A percentile compares a stretch with the other conserved stretches of the same genome.
These are phyloP conservation scores for Pilatotrama ljubarskyi DNA, from an alignment of 768 basidiomycete species.

Conservation along the genomic window DNA sequence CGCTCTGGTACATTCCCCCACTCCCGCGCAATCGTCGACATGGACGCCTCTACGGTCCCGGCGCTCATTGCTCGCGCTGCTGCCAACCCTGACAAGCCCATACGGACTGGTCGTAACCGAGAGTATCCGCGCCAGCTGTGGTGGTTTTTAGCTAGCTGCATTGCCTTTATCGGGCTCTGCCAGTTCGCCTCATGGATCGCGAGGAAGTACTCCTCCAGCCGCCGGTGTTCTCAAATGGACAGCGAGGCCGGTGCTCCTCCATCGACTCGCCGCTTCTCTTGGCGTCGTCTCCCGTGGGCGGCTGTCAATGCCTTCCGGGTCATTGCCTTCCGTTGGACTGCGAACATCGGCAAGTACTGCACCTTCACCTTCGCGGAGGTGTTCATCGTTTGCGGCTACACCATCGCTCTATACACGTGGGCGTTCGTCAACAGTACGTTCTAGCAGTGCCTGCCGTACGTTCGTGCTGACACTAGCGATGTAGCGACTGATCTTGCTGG, in stretches of 20 bases:
- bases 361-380: slow-evolving; percentile 39
- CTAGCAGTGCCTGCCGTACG: background rate
- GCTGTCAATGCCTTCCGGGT: slow-evolving; percentile 31
- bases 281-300: slow-evolving; percentile 28
- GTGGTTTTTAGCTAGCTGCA: slow-evolving; percentile 44
- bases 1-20: background rate
- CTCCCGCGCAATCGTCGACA: background rate
- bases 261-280: slow-evolving; percentile 10
- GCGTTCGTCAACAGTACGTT: slow-evolving; percentile 29
- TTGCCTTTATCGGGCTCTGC: slow-evolving; percentile 40
- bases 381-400: slow-evolving; percentile 36
- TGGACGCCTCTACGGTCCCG: background rate
- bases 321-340: slow-evolving; percentile 33
- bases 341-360: slow-evolving; percentile 32
- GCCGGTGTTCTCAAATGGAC: background rate
- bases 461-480: background rate
- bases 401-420: slow-evolving; percentile 32
- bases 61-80: background rate
- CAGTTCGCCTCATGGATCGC: slow-evolving; percentile 32
- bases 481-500: slow-evolving; percentile 29
- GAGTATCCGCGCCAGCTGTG: slow-evolving; percentile 44
- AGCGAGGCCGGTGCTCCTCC: slow-evolving; percentile 1
- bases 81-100: slow-evolving; percentile 9
- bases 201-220: background rate
- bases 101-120: background rate